phyloP scores from a whole-genome alignment of 1,284 basidiomycete genomes.

The Ganoderma resinaceum region DNA sequence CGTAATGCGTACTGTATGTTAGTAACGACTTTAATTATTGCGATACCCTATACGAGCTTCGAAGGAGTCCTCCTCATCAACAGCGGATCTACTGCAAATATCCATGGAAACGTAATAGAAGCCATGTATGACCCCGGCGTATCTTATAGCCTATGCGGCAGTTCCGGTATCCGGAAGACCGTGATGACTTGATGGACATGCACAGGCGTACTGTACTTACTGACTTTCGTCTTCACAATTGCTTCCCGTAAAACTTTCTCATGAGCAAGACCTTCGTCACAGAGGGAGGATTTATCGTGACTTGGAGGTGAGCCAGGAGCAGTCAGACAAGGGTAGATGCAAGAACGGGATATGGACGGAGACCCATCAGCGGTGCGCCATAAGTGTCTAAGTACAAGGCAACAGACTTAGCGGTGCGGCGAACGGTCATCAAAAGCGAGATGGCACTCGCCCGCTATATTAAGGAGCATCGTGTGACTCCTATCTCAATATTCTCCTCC shows the following conservation, averaged over 20 bases:
- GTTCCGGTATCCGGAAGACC: neutral
- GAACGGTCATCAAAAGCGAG: no score
- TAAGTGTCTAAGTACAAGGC: slow-evolving; percentile 16
- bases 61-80: no score
- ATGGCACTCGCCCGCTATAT: neutral
- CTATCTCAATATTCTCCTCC: neutral
- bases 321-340: slow-evolving; percentile 26
- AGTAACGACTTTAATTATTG: neutral
- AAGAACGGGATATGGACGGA: slow-evolving; percentile 29
- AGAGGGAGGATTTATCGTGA: slow-evolving; percentile 30
- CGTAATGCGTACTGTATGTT: neutral
- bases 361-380: slow-evolving; percentile 19
- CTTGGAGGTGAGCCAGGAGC: slow-evolving; percentile 33
- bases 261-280: slow-evolving; percentile 36
- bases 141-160: slow-evolving; percentile 8
- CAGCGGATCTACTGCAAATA: neutral
- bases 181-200: neutral
- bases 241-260: slow-evolving; percentile 32
- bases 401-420: neutral
- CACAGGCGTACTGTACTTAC: slow-evolving; percentile 34
- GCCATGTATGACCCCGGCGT: slow-evolving; percentile 20
- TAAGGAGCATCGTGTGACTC: neutral
- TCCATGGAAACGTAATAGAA: slow-evolving; percentile 18
- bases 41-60: no score
- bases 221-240: slow-evolving; percentile 29